These are phyloP conservation scores for Cucumis sativus DNA, from an alignment of 306 rosid genomes.

Conservation along the genomic window Cucumber_9930_V3 NC_026659.2:31414001-31414500, in stretches of 20 bases:
- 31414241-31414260: not conserved
- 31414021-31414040: not conserved
- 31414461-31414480: not conserved
- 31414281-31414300: not conserved
- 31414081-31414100: not conserved
- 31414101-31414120: not conserved
- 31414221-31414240: not conserved
- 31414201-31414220: not conserved
- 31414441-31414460: not conserved
- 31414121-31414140: conserved; percentile 17
- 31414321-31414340: not conserved
- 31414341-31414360: not conserved
- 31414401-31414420: conserved; percentile 30
- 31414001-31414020: not conserved
- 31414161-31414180: conserved; percentile 62
- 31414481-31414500: not conserved
- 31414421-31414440: conserved; percentile 22
- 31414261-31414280: not conserved
- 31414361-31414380: conserved; percentile 30
- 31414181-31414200: conserved; percentile 56
- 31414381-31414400: conserved; percentile 60
- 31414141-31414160: conserved; percentile 69
- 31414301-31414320: not conserved
- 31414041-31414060: not conserved
- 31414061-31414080: not conserved